Evolutionary conservation across 169 alveolate genomes (phyloP), one percentile per base, ranked within the genome.

Genomic region (Plasmodium relictum): DNA sequence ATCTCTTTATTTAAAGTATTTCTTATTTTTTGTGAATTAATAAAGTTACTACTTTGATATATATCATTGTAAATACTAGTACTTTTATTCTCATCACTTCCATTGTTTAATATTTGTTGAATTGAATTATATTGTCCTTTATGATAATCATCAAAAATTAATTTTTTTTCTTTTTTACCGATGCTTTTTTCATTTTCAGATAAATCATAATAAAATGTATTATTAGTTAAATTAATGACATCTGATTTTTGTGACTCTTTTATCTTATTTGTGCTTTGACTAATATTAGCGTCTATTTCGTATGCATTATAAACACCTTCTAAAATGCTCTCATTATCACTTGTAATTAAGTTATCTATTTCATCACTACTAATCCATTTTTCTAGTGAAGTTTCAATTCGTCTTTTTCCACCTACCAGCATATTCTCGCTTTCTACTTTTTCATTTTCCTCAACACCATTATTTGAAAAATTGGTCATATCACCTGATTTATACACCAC

Each of bases 151-250:
- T 52, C 37, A 20, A 20, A 42, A 14, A 61, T 45, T 12, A 6
- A 50, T 42, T 42, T 56, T 73, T 69, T 54, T 16, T 52, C 10
- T 14, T 14, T 48, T 42, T 18, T 45, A 26, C 12, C 3, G 7
- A 12, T 14, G 18, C 44, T 20, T 37, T 63, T 37, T 52, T 68
- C 83, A 83, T 83, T 52, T n/a, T 83, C 83, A 18, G 78, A 22
- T n/a, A 83, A 54, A 8, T 83, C 91, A 31, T 83, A 68, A 68
- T 83, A 83, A 45, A 83, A 83, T 9, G 73, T 66, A 26, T 83
- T 56, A 68, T 68, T 44, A 12, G 61, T 83, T 56, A 83, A 37
- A 68, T 37, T 69, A 39, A 22, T 56, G 39, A 10, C 20, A 62
- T 76, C 88, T n/a, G 22, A 69, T 26, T 56, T 54, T 22, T 9